Evolutionary conservation across 2,329 filamentous ascomycete genomes (phyloP).

Genomic region (Colletotrichum neosansevieriae): DNA sequence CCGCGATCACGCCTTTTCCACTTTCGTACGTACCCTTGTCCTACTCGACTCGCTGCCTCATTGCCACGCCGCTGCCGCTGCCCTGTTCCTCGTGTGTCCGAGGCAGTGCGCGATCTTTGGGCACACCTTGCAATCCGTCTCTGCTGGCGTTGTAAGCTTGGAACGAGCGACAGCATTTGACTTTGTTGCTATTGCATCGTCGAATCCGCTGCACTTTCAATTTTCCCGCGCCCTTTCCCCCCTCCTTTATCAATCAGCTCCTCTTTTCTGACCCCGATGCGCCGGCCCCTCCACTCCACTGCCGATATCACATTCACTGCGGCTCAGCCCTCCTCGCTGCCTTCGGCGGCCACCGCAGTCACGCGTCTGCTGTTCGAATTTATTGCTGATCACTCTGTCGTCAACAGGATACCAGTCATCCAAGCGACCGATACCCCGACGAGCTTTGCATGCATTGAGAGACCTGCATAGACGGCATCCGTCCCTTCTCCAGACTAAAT

Average conservation of each 20-base stretch:
- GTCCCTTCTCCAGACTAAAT: conserved; percentile 9
- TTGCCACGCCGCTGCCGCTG: conserved; percentile 13
- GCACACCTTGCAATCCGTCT: neutral
- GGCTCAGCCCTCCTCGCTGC: neutral
- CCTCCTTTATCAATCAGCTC: conserved; percentile 37
- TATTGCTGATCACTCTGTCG: conserved; percentile 13
- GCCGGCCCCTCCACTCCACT: conserved; percentile 39
- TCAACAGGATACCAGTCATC: conserved; percentile 11
- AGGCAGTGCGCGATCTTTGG: neutral
- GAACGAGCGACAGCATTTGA: neutral
- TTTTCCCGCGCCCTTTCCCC: conserved; percentile 32
- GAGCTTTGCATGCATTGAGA: conserved; percentile 35
- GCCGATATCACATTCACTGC: conserved; percentile 28
- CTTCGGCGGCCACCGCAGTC: conserved; percentile 3
- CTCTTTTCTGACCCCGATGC: conserved; percentile 37
- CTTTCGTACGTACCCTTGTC: conserved; percentile 39
- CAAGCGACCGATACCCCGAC: conserved; percentile 35
- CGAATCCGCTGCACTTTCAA: conserved; percentile 14
- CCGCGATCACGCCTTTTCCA: conserved; percentile 20
- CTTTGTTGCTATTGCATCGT: neutral
- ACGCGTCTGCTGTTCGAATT: neutral
- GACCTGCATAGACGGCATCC: conserved; percentile 18
- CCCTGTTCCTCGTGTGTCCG: neutral
- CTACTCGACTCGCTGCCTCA: conserved; percentile 23
- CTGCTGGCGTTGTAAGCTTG: neutral